phyloP scores from a whole-genome alignment of 1,139 yeast species.

The Geotrichum reessii region DNA sequence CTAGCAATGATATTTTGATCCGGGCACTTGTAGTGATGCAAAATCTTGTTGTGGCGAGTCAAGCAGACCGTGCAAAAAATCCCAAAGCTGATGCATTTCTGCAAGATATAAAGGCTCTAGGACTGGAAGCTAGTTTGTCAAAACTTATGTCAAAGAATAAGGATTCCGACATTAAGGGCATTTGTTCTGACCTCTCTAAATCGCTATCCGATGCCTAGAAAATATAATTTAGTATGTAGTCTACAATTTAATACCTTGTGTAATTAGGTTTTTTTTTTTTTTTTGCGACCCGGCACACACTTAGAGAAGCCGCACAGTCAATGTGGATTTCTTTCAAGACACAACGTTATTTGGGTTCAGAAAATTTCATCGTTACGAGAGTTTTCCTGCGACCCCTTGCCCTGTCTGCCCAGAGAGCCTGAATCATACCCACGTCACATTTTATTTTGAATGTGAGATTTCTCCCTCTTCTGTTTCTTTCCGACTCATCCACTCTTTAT shows the following conservation, averaged over 20 bases:
- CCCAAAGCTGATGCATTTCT: background rate
- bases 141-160: slow-evolving; percentile 9
- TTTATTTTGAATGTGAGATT: background rate
- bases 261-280: too few relatives aligned
- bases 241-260: too few relatives aligned
- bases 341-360: background rate
- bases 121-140: background rate
- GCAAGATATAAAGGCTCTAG: background rate
- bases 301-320: too few relatives aligned
- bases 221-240: too few relatives aligned
- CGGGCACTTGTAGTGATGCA: slow-evolving; percentile 11
- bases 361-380: background rate
- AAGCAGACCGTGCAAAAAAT: background rate
- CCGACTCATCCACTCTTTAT: background rate
- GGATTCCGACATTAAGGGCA: slow-evolving; percentile 9
- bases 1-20: slow-evolving; percentile 12
- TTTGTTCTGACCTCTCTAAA: slow-evolving; percentile 9
- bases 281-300: too few relatives aligned
- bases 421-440: background rate
- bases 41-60: slow-evolving; percentile 1
- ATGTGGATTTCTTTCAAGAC: background rate
- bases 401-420: background rate
- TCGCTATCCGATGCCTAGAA: background rate
- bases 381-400: background rate
- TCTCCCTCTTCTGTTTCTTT: background rate